phyloP scores from a whole-genome alignment of 768 basidiomycete species.

The Guyanaporus albipodus region DNA sequence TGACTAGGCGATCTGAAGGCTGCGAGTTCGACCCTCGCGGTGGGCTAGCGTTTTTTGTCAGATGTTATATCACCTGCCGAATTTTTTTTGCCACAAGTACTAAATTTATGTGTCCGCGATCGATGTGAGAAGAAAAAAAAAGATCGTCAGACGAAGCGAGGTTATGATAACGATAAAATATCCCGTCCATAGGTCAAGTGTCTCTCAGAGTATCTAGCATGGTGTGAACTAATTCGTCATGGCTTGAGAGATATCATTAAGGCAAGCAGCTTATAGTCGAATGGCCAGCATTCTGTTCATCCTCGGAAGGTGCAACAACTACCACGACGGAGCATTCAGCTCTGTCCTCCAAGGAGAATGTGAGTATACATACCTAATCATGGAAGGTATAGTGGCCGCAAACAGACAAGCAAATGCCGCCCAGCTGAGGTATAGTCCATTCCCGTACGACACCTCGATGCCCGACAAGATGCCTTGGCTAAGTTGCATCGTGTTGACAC shows the following conservation, averaged over 20 bases:
- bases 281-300: conserved; percentile 37
- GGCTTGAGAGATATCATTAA: conserved; percentile 16
- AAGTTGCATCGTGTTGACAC: conserved; percentile 52
- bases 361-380: conserved; percentile 59
- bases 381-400: conserved; percentile 67
- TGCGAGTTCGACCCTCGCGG: conserved; percentile 64
- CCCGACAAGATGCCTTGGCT: conserved; percentile 47
- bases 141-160: too few species aligned
- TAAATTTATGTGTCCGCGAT: too few species aligned
- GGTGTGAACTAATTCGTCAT: conserved; percentile 1
- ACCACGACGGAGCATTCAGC: conserved; percentile 1
- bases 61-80: neutral
- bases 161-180: conserved; percentile 25
- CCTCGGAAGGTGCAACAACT: conserved; percentile 83
- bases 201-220: conserved; percentile 5
- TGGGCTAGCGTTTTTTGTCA: conserved; percentile 39
- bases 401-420: conserved; percentile 66
- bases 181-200: conserved; percentile 13
- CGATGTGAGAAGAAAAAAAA: neutral
- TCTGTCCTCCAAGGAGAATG: neutral
- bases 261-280: conserved; percentile 13
- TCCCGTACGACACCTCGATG: conserved; percentile 58
- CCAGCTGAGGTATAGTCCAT: conserved; percentile 67
- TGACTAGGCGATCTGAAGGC: conserved; percentile 50
- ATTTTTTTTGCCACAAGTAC: too few species aligned